Percentiles rank a stretch among this genome's conserved stretches.
These are phyloP conservation scores for Ogataea parapolymorpha DNA, from an alignment of 805 yeast genomes.

Conservation along the genomic window DNA sequence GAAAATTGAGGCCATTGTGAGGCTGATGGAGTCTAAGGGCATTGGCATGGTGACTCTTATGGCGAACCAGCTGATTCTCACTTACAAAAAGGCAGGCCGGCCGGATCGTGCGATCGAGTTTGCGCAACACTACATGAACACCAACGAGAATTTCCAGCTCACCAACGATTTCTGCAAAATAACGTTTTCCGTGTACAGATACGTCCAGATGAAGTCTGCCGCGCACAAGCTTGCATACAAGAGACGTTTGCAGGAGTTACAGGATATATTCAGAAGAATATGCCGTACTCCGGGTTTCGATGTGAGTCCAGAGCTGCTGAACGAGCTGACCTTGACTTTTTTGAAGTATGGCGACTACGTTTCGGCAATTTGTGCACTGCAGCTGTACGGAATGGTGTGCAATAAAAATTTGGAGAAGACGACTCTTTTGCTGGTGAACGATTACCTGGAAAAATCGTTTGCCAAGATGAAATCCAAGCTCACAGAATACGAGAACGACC, in stretches of 20 bases:
- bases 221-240: conserved; percentile 3
- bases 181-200: conserved; percentile 18
- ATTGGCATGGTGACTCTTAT: conserved; percentile 35
- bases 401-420: conserved; percentile 12
- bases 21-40: conserved; percentile 29
- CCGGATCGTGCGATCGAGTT: conserved; percentile 32
- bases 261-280: conserved; percentile 12
- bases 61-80: conserved; percentile 36
- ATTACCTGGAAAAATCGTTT: conserved; percentile 20
- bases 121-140: conserved; percentile 28
- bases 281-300: conserved; percentile 19
- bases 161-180: conserved; percentile 19
- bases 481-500: conserved; percentile 7
- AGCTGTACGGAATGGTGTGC: conserved; percentile 23
- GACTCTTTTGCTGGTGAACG: conserved; percentile 17
- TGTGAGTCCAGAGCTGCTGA: conserved; percentile 17
- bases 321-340: conserved; percentile 20
- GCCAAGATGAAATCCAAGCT: conserved; percentile 23
- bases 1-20: conserved; percentile 31
- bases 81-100: conserved; percentile 29
- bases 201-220: conserved; percentile 12
- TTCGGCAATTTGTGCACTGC: conserved; percentile 25
- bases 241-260: conserved; percentile 14
- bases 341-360: conserved; percentile 27
- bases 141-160: conserved; percentile 8